A percentile compares a stretch with the other conserved stretches of the same genome.
phyloP scores from a whole-genome alignment of 140 eudicot species.

The Senecio squalidus region DNA sequence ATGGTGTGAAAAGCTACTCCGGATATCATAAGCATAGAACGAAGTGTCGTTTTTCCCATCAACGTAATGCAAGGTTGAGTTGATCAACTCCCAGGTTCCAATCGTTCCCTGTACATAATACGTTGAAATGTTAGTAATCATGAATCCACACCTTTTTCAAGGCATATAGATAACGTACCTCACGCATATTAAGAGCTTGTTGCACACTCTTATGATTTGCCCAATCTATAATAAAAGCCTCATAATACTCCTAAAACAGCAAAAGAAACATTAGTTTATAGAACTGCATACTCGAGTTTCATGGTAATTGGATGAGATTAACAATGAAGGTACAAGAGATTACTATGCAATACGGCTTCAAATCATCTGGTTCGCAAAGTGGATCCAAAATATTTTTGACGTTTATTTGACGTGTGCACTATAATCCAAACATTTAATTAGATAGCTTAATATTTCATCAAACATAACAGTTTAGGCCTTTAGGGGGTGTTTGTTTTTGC shows the following conservation, averaged over 20 bases:
- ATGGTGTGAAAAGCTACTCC: constrained; percentile 11
- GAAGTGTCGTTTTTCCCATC: constrained; percentile 12
- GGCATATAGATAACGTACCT: not conserved
- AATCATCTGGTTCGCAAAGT: not conserved
- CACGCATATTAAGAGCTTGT: constrained; percentile 16
- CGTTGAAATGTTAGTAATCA: not conserved
- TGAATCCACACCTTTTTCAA: not conserved
- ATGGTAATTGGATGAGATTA: not conserved
- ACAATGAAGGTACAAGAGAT: not conserved
- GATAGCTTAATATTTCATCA: not conserved
- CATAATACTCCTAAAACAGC: not conserved
- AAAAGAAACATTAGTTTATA: not conserved
- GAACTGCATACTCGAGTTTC: not conserved
- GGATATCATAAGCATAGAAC: constrained; percentile 12
- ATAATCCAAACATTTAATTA: not conserved
- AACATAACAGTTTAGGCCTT: too few relatives aligned
- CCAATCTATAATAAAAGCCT: not conserved
- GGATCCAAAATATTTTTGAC: not conserved
- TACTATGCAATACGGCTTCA: not conserved
- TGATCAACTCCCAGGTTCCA: constrained; percentile 1
- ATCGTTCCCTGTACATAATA: not conserved
- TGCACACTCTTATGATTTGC: constrained; percentile 2
- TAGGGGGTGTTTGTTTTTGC: too few relatives aligned
- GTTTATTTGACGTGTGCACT: not conserved
- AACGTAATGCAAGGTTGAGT: not conserved